Evolutionary conservation across 176 grass and related monocot species (phyloP), one percentile per base, ranked within the genome.

Genomic region (Carex littledalei): DNA sequence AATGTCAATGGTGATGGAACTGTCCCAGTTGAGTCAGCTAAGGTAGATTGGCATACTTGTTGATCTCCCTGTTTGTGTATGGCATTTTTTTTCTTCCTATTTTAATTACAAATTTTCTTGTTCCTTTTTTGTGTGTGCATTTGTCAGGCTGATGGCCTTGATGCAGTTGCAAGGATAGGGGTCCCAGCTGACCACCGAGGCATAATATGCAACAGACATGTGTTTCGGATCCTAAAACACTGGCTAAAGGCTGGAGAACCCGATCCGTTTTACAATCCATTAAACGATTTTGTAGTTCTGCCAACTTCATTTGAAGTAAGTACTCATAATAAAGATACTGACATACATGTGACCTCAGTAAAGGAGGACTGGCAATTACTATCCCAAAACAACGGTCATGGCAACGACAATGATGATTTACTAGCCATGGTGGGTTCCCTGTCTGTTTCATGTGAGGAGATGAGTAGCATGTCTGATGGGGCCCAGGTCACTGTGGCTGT

Each of bases 1-100:
- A 92, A 71, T 69, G 91, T 95, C 52, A 85, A 98, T 90, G 96
- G 96, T 81, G 96, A 98, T 79, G 96, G 96, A 75, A 94, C 96
- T 24, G 96, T 98, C 29, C 96, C 96, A 3, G 75, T 60, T 70
- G 96, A 98, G 90, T 98, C 96, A 85, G 96, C 91, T 65, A 95
- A 94, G 96, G 96, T 91, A 83, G 20, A 87, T 4, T 16, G 47
- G 31, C 71, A 66, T 71, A 81, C 14, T 9, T 88, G 0, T 1
- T 29, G 29, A 52, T 82, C 72, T 63, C 1, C 6, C 22, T 73
- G 24, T 57, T 3, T 69, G 53, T 41, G 41, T 43, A 31, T 4
- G 22, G 29, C 11, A 53, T 72, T 47, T 35, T 35, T 24, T 75
- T 52, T 65, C n/a, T 67, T 80, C 45, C 72, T 86, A 49, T 47